Conservation (phyloP, 2,329 filamentous ascomycete genomes). For the Fusarium papillatum region DNA sequence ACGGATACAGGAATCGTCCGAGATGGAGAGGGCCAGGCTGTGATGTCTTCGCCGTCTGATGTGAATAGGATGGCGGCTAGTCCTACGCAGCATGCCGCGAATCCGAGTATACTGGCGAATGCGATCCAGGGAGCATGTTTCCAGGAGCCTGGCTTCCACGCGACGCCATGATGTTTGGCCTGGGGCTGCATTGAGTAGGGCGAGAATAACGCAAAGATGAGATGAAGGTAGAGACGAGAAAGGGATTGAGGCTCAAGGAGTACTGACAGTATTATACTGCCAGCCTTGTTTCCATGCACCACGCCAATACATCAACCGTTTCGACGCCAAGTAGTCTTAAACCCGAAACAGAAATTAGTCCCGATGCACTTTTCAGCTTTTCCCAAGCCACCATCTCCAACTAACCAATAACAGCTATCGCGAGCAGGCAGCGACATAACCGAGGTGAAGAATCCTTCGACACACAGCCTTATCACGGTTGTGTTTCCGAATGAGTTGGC, state of each 20-base stretch:
- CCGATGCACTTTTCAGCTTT: not conserved
- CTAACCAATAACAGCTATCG: not conserved
- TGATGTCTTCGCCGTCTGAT: not conserved
- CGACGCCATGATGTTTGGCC: not conserved
- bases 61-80: not conserved
- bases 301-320: not conserved
- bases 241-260: not conserved
- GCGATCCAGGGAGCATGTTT: not conserved
- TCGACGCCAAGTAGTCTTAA: not conserved
- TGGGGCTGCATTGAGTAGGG: not conserved
- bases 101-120: not conserved
- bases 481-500: not conserved
- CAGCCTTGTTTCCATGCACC: not conserved
- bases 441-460: not conserved
- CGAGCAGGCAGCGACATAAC: not conserved
- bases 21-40: not conserved
- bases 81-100: not conserved
- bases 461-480: not conserved
- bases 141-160: not conserved
- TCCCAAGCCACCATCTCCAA: not conserved
- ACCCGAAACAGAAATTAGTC: not conserved
- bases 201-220: not conserved
- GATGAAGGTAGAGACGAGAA: not conserved
- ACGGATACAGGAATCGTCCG: not conserved
- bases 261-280: not conserved